phyloP scores from a whole-genome alignment of 148 eudicot species.

The Simmondsia chinensis region DNA sequence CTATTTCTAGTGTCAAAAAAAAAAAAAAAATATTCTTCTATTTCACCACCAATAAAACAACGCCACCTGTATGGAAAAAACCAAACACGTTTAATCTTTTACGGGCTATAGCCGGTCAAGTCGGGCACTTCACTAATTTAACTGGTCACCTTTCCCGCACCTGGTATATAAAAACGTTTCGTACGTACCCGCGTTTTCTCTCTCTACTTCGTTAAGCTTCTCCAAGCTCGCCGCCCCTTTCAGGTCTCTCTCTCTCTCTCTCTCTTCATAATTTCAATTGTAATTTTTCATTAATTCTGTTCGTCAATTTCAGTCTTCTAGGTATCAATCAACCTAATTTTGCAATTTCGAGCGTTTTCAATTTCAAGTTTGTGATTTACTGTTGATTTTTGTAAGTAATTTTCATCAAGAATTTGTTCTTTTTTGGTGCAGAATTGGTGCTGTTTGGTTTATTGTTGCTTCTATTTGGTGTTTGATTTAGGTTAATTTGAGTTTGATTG shows the following conservation, averaged over 20 bases:
- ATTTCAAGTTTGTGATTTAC: background rate
- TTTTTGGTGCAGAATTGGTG: slow-evolving; percentile 5
- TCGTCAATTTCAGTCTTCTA: background rate
- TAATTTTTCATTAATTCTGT: slow-evolving; percentile 10
- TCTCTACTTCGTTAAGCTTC: slow-evolving; percentile 11
- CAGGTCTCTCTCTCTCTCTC: slow-evolving; percentile 9
- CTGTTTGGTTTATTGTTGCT: slow-evolving; percentile 2
- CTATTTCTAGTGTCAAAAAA: no score
- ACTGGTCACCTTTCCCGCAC: no score
- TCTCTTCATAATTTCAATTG: slow-evolving; percentile 2
- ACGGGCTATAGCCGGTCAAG: no score
- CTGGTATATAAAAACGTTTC: no score
- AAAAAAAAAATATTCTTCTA: no score
- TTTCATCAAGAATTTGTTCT: background rate
- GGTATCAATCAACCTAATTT: background rate
- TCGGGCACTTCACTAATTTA: no score
- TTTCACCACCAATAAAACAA: no score
- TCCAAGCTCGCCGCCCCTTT: slow-evolving; percentile 17
- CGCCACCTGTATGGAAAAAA: no score
- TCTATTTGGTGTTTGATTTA: slow-evolving; percentile 4
- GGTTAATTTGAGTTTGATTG: slow-evolving; percentile 14
- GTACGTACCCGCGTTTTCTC: no score
- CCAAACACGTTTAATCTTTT: no score
- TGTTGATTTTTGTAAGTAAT: background rate
- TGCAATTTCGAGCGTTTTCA: background rate